These are phyloP conservation scores for Pseudonitzschia delicatissima DNA, from an alignment of 108 stramenopile genomes.

Conservation along the genomic window DNA sequence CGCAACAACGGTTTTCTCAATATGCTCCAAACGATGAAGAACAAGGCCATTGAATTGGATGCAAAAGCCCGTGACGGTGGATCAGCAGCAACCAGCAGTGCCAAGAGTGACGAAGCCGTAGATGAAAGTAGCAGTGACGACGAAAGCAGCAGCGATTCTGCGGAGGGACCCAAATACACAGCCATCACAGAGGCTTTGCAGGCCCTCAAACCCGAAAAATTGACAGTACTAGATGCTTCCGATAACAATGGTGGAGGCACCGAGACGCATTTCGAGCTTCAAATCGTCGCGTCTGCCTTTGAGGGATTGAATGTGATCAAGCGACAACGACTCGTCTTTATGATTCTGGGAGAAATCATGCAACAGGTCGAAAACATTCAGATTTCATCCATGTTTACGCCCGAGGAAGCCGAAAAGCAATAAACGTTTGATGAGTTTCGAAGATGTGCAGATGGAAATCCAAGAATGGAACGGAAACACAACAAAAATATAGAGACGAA, in stretches of 20 bases:
- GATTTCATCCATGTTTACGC: conserved; percentile 80
- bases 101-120: background rate
- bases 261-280: conserved; percentile 86
- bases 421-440: no score
- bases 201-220: conserved; percentile 59
- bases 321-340: conserved; percentile 90
- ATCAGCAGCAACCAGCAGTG: background rate
- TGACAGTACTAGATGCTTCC: conserved; percentile 73
- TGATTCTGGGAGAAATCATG: conserved; percentile 90
- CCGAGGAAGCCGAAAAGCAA: conserved; percentile 47
- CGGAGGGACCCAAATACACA: conserved; percentile 72
- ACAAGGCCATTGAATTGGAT: conserved; percentile 53
- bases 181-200: conserved; percentile 69
- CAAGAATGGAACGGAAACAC: no score
- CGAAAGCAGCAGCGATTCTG: background rate
- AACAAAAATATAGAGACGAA: no score
- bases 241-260: conserved; percentile 77
- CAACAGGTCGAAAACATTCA: conserved; percentile 88
- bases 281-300: conserved; percentile 86
- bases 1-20: conserved; percentile 98
- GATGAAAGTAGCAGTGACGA: background rate
- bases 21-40: conserved; percentile 92
- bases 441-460: no score
- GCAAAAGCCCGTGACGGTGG: conserved; percentile 23
- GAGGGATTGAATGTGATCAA: conserved; percentile 89